Base-by-base conservation (phyloP, 495 filamentous ascomycete species). In the Penicillium canariense region DNA sequence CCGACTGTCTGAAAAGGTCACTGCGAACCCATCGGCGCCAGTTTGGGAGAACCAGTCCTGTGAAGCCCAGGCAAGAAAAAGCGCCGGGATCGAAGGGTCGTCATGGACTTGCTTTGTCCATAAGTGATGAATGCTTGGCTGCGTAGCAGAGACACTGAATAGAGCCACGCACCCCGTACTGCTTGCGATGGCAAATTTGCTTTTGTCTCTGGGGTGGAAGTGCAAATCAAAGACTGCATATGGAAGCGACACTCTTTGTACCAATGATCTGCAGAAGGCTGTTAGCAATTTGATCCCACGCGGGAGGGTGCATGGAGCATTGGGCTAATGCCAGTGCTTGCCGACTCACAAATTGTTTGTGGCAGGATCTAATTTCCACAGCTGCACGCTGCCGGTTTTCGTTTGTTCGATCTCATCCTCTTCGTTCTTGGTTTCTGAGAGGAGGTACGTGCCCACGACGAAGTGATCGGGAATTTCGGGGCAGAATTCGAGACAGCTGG, bases 161-260 rank as follows among this genome's bases (percentile, higher is more conserved):
- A 96, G 67, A 7, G 78, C 77, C 0, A 96, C 69, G 9, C 76
- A 75, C 2, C 87, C 91, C 5, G 83, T 85, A 54, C 89, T 94
- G 9, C 84, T 85, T 9, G 90, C 88, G 26, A 86, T 82, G 8
- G 82, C 89, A 26, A 94, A 75, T 12, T 82, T 64, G 25, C 71
- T 70, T 12, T 72, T 70, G n/a, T 72, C 60, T 35, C 71, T 65
- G 6, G 84, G 85, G 54, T 85, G 84, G 68, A 96, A 97, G 53
- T 89, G 87, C 20, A 96, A 78, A 65, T 97, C 93, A 38, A 97
- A 83, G 20, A 97, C 77, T 18, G 90, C 91, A 58, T 82, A 87
- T 35, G 79, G 79, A 30, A 84, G 78, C 2, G 76, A 66, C 25
- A 86, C 48, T 1, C 77, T 82, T 59, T 72, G 65, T 27, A 72